Evolutionary conservation across 371 early-diverging fungal species (phyloP).

Genomic region (Lichtheimia ramosa): DNA sequence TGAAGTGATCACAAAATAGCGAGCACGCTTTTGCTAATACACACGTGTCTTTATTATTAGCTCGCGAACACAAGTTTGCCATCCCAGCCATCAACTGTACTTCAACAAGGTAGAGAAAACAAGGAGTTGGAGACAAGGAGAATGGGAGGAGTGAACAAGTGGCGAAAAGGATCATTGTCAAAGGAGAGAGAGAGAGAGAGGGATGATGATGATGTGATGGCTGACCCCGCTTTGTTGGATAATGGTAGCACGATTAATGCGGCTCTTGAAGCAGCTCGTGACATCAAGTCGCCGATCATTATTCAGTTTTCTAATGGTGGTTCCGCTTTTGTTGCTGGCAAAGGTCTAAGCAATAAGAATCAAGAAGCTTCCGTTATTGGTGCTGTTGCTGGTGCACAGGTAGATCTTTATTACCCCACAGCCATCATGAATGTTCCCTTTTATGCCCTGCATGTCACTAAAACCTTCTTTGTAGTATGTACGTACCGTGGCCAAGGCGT

Average conservation of each 20-base stretch:
- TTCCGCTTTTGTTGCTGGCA: constrained; percentile 86
- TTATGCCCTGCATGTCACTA: neutral
- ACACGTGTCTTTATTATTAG: constrained; percentile 25
- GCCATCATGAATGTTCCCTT: neutral
- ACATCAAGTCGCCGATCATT: constrained; percentile 85
- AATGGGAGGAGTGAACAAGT: no score
- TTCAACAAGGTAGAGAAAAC: constrained; percentile 61
- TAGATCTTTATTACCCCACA: constrained; percentile 2
- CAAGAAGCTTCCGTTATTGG: constrained; percentile 88
- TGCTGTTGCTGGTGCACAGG: constrained; percentile 87
- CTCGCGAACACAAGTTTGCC: constrained; percentile 81
- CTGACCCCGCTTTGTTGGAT: constrained; percentile 1
- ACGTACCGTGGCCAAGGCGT: constrained; percentile 82
- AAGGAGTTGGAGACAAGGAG: neutral
- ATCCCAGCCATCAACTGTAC: constrained; percentile 95
- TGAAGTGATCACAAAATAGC: neutral
- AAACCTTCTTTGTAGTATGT: constrained; percentile 48
- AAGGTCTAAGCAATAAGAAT: constrained; percentile 84
- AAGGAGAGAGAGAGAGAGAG: constrained; percentile 12
- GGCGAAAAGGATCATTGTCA: no score
- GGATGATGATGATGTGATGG: neutral
- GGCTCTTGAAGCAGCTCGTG: constrained; percentile 89
- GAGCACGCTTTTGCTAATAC: neutral
- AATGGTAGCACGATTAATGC: constrained; percentile 77
- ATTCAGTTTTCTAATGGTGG: constrained; percentile 94